Percentiles rank a stretch among this genome's conserved stretches.
These are phyloP conservation scores for Sugiyamaella xylanicola DNA, from an alignment of 1,139 yeast species.

Conservation along the genomic window DNA sequence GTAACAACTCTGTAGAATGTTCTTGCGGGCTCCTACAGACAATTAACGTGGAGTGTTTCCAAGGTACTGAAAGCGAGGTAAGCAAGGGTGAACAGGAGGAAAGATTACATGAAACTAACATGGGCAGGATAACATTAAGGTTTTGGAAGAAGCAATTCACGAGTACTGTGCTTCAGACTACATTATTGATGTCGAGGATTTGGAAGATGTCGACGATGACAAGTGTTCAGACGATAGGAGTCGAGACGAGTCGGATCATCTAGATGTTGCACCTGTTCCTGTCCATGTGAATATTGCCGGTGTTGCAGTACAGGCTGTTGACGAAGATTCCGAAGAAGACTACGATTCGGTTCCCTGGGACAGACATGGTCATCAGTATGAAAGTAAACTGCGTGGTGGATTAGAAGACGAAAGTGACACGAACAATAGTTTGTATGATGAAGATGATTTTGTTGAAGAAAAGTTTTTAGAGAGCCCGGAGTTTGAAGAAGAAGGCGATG, in stretches of 20 bases:
- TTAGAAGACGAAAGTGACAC: conserved; percentile 1
- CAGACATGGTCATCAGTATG: no score
- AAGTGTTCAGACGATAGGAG: not conserved
- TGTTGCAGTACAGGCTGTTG: no score
- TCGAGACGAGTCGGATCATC: no score
- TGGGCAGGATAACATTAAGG: conserved; percentile 7
- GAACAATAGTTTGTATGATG: no score
- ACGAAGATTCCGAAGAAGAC: no score
- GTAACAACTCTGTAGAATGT: conserved; percentile 6
- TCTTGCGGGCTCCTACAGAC: conserved; percentile 3
- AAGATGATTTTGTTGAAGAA: not conserved
- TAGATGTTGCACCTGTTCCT: no score
- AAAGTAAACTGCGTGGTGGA: no score
- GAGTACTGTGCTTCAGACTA: conserved; percentile 1
- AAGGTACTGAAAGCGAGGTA: conserved; percentile 17
- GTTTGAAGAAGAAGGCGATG: not conserved
- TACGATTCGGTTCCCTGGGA: no score
- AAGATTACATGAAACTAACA: conserved; percentile 2
- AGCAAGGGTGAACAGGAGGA: not conserved
- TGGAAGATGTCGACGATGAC: conserved; percentile 4
- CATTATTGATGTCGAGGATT: conserved; percentile 2
- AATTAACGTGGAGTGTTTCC: conserved; percentile 14
- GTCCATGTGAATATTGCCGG: no score
- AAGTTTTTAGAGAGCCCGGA: not conserved
- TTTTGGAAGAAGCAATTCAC: conserved; percentile 12